A percentile compares a stretch with the other conserved stretches of the same genome.
Conservation (phyloP, 306 rosid species). For the Ormosia semicastrata region DNA sequence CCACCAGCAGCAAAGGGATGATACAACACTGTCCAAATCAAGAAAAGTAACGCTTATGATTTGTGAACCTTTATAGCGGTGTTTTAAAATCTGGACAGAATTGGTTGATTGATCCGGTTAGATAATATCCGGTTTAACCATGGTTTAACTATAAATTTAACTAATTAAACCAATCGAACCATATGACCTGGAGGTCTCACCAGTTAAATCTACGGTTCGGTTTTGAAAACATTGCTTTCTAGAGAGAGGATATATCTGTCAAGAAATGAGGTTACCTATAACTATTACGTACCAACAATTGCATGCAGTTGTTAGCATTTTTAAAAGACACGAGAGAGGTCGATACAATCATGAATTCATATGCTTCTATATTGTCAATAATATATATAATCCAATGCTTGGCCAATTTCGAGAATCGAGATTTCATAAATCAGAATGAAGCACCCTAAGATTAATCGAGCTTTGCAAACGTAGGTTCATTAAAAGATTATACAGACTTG, state of each 20-base stretch:
- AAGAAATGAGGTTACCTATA: background rate
- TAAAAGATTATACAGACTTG: background rate
- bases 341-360: background rate
- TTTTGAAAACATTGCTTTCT: background rate
- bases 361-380: background rate
- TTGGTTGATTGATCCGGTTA: no score
- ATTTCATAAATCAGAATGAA: background rate
- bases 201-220: no score
- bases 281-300: background rate
- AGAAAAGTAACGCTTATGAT: slow-evolving; percentile 6
- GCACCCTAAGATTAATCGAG: background rate
- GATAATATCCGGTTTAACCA: no score
- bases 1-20: slow-evolving; percentile 18
- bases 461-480: background rate
- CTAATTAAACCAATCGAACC: no score
- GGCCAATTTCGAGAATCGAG: background rate
- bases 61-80: background rate
- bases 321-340: background rate
- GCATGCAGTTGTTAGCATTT: slow-evolving; percentile 11
- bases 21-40: slow-evolving; percentile 1
- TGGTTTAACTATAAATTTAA: no score
- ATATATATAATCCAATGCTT: background rate
- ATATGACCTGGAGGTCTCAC: no score
- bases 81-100: no score
- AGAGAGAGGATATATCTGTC: no score